Evolutionary conservation across 1,284 basidiomycete genomes (phyloP), one percentile per base, ranked within the genome.

Genomic region (Boletus semigastroideus): DNA sequence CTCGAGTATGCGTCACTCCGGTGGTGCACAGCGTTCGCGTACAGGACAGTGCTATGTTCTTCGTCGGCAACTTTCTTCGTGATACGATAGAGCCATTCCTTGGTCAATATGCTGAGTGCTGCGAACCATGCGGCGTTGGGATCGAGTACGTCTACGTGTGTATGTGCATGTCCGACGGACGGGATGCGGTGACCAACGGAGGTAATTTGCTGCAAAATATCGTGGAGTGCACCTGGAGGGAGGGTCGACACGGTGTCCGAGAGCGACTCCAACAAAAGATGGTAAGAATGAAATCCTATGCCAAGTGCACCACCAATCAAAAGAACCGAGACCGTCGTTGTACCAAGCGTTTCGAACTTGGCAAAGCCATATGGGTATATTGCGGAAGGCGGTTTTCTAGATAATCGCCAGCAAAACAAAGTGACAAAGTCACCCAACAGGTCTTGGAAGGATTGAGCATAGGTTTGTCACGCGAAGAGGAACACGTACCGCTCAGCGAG

Each of bases 101-200:
- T 99, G 56, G 84, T 73, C 1, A 91, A 53, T 3, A 98, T 84
- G 56, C 89, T 87, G 31, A 86, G 68, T 0, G 86, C 82, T 1
- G 96, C 96, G 62, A 98, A 96, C 93, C 94, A 98, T 44, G 95
- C 94, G 17, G 97, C 96, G 63, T 98, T 95, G 16, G 93, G 90
- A 68, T 98, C 94, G 6, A 98, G 80, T n/a, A 66, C 66, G 38
- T 77, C 71, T 53, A 83, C 75, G 28, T 68, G 87, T 13, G 75
- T 74, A 61, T 90, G 87, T 9, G 73, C 70, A 52, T 72, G 76
- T 51, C 71, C 79, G 54, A 72, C 45, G 33, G 73, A 66, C 3
- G 84, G 82, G 5, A 84, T 62, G 13, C 70, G 69, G 20, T 84
- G 80, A 5, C 82, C 82, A 22, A 75, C 72, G 14, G 78, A 72